Evolutionary conservation across 495 filamentous ascomycete genomes (phyloP), one percentile per base, ranked within the genome.

Genomic region (Xylaria sp.): DNA sequence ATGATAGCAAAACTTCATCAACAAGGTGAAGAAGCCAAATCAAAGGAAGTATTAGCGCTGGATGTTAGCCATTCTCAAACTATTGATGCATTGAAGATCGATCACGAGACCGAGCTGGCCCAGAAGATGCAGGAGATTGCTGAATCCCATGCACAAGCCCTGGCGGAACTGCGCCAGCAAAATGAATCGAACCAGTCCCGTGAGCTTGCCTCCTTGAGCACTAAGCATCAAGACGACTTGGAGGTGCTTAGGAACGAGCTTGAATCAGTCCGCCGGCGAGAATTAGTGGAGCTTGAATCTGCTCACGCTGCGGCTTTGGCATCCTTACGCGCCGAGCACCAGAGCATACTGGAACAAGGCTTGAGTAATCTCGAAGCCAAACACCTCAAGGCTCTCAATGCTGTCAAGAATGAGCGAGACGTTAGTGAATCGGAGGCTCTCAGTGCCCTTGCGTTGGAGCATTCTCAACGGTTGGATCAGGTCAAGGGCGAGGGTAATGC

Each of bases 41-140:
- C 68, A 33, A 57, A 53, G 19, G 76, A 78, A 46, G 65, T 78
- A 2, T 53, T 70, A n/a, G 57, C 65, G 17, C 29, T 77, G 15
- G 52, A 29, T 17, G 53, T 65, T 17, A 67, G 21, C 43, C 76
- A 78, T 59, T 52, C 43, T 1, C 65, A 71, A 24, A 62, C 37
- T 48, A 24, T 78, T 6, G 70, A 71, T 1, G 17, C 68, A 0
- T 37, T 78, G 21, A 75, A 73, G 63, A 43, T 2, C 1, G 70
- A 74, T 15, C 70, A 74, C 24, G 66, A 68, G 44, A 48, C 61
- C 15, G 63, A 69, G 19, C 24, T 70, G 15, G 69, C 73, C 3
- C 73, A 53, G 41, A 75, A 71, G 52, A 41, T 77, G 5, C 70
- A 70, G 35, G 73, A 77, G 33, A 26, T 74, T 37, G 46, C 68